Conservation (phyloP, 345 rosid species). For the Euclidium syriacum region DNA sequence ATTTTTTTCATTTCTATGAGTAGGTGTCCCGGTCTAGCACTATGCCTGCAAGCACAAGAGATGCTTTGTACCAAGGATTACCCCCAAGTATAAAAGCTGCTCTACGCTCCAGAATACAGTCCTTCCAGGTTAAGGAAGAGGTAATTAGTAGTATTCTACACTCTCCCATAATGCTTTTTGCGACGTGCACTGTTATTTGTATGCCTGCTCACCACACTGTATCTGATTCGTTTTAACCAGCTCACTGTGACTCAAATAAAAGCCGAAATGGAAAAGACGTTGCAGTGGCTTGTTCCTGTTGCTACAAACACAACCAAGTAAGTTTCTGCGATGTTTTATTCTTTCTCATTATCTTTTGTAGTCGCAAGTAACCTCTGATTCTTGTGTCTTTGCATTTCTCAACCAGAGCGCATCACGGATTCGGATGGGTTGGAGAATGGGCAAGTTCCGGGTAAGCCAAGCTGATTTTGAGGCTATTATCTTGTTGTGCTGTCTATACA, state of each 20-base stretch:
- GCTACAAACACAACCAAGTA: constrained; percentile 95
- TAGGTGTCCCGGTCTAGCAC: constrained; percentile 96
- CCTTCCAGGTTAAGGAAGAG: constrained; percentile 76
- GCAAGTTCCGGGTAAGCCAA: constrained; percentile 85
- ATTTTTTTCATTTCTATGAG: constrained; percentile 18
- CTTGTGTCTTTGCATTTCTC: constrained; percentile 12
- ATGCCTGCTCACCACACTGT: constrained; percentile 10
- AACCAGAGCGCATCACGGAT: constrained; percentile 95
- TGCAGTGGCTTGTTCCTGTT: constrained; percentile 95
- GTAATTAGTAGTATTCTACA: constrained; percentile 30
- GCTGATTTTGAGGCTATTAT: constrained; percentile 7
- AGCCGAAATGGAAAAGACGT: constrained; percentile 92
- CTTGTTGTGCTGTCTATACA: background rate
- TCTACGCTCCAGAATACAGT: constrained; percentile 64
- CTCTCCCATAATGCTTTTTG: background rate
- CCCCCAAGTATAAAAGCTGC: constrained; percentile 86
- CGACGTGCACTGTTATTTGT: background rate
- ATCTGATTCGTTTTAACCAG: constrained; percentile 34
- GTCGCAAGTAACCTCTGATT: too few species aligned
- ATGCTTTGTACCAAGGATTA: constrained; percentile 90
- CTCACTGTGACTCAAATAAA: constrained; percentile 73
- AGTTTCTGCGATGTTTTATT: background rate
- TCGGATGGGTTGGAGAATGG: constrained; percentile 99
- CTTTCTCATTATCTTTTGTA: background rate
- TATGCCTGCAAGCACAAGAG: constrained; percentile 89